Base-by-base conservation (phyloP, 352 stramenopile genomes). In the Phytophthora pisi region DNA sequence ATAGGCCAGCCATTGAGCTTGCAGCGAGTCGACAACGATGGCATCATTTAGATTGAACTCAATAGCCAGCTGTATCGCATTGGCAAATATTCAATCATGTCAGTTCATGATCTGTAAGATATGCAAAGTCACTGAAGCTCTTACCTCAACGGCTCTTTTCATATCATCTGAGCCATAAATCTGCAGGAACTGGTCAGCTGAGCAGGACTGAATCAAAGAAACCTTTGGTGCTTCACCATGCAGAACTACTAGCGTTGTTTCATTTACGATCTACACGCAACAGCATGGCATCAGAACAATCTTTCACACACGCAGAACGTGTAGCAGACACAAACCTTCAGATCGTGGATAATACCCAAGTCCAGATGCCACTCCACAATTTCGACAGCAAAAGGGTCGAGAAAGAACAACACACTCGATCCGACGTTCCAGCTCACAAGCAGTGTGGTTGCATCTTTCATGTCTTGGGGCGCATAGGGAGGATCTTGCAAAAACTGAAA, bases 321-420 rank as follows among this genome's bases (percentile, higher is more conserved):
- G 7, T 13, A 26, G 53, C 6, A 61, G 36, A 16, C 20, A 23
- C 53, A 30, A 70, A 93, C 88, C 79, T 94, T 93, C 20, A 95
- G 68, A 57, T 96, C 89, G 46, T 94, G 87, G 30, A 96, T 92
- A 9, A 88, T 81, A 15, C 89, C 89, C 43, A 96, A 74, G 70
- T 96, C 89, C 30, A 96, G 62, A 66, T 96, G 89, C 86, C 89
- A 95, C 57, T 96, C 89, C 5, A 94, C 83, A 34, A 96, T 92
- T 67, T 96, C 86, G 2, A 95, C 86, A 0, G 80, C 83, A 49
- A 89, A 84, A 3, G 89, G 89, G 38, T 96, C 87, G 16, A 96
- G 59, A 49, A 96, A 90, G 61, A 96, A 94, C 3, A 96, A 40
- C 6, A 93, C 86, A 30, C 84, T 93, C 13, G 86, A 90, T 20